Evolutionary conservation across 164 flowering plant species (phyloP), one percentile per base, ranked within the genome.

Genomic region (Berberis thunbergii): DNA sequence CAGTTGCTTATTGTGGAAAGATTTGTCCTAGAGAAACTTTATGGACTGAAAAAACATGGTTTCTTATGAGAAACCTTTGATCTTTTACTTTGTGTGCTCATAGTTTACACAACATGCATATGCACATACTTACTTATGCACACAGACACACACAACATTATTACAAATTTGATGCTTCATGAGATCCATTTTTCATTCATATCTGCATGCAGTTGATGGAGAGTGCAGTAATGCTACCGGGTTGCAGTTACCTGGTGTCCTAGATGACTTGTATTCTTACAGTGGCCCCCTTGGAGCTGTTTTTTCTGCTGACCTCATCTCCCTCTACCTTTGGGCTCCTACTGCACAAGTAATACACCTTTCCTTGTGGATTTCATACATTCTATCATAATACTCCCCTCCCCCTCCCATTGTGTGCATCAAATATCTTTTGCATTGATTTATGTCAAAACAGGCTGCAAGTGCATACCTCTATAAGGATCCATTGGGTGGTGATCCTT

Each of bases 271-370:
- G 59, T 90, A 83, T 72, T 72, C 86, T 11, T 93, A 93, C 63
- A 61, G 61, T 67, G 98, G 98, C 46, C 92, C 92, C 10, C 98
- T 93, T 61, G 98, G 96, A 69, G 84, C 92, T 60, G 64, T 80
- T 54, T 88, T 79, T 67, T 73, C 88, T 4, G 45, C 70, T 68
- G 79, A 82, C 54, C 64, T 80, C 62, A 77, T 90, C 12, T 80
- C 88, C 12, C 81, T 93, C 46, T 77, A 86, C 80, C 87, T 93
- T 43, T 93, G 97, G 97, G 88, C 97, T 57, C 98, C 98, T 9
- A 90, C 97, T 67, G 98, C 98, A 67, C 98, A 88, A 71, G 98
- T 89, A 82, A 67, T 49, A 42, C 4, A 42, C 41, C 12, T 52
- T n/a, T 13, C 40, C 46, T 42, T 52, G 10, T 61, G 55, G 54